Conservation (phyloP, 768 basidiomycete genomes). For the Phaeolepiota aurea region DNA sequence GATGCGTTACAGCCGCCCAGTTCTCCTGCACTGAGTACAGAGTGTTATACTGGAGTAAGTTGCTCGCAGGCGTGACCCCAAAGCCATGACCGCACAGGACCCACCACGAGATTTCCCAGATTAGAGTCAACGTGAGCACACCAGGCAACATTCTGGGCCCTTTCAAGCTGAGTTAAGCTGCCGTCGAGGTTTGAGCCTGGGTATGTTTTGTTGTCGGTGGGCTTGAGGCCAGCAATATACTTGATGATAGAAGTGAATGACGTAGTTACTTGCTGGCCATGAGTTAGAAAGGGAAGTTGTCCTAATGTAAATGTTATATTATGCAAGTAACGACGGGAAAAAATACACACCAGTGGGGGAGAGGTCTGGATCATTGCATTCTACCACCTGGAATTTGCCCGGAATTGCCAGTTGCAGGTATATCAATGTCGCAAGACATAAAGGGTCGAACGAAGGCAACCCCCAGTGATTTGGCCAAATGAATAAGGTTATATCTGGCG, state of each 20-base stretch:
- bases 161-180: constrained; percentile 34
- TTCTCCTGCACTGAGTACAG: constrained; percentile 58
- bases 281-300: constrained; percentile 62
- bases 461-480: constrained; percentile 66
- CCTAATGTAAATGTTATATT: constrained; percentile 31
- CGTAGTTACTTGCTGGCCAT: constrained; percentile 42
- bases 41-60: constrained; percentile 45
- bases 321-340: constrained; percentile 1
- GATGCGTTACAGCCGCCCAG: constrained; percentile 49
- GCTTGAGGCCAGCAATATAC: constrained; percentile 48
- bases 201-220: constrained; percentile 18
- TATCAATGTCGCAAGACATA: constrained; percentile 55
- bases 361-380: constrained; percentile 60
- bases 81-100: constrained; percentile 17
- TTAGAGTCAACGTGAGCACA: constrained; percentile 55
- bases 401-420: constrained; percentile 65
- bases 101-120: constrained; percentile 65
- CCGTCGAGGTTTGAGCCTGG: constrained; percentile 38
- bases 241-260: constrained; percentile 55
- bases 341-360: constrained; percentile 63
- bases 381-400: constrained; percentile 52
- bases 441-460: constrained; percentile 58
- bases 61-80: constrained; percentile 3
- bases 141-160: constrained; percentile 53
- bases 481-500: constrained; percentile 33